Conservation (phyloP, 2,329 filamentous ascomycete genomes). For the Chaetomium strumarium region DNA sequence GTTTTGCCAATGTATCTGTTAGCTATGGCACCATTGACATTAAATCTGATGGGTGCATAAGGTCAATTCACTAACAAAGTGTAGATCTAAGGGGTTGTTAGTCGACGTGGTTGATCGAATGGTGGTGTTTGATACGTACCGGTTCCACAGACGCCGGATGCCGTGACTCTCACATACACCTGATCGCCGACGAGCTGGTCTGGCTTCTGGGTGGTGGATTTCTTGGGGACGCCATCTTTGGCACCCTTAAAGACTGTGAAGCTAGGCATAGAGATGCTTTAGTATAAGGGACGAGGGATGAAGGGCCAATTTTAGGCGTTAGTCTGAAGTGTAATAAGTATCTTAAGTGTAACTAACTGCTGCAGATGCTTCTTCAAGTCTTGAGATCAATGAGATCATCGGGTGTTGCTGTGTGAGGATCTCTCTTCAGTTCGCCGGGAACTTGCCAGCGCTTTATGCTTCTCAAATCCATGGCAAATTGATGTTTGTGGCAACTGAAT, state of each 20-base stretch:
- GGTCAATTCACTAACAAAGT: not conserved
- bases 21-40: not conserved
- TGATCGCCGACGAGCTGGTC: slow-evolving; percentile 3
- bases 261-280: not conserved
- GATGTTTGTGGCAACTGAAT: not conserved
- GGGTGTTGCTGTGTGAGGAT: not conserved
- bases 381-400: not conserved
- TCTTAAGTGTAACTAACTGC: not conserved
- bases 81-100: slow-evolving; percentile 1
- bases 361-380: not conserved
- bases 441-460: not conserved
- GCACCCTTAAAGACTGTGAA: slow-evolving; percentile 4
- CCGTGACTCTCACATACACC: not conserved
- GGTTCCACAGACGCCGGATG: slow-evolving; percentile 3
- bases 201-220: slow-evolving; percentile 3
- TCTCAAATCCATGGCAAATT: not conserved
- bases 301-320: not conserved
- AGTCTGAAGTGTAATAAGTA: no score
- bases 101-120: not conserved
- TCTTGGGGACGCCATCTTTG: not conserved
- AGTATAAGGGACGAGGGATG: not conserved
- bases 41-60: not conserved
- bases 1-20: not conserved
- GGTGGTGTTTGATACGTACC: not conserved
- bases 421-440: not conserved